Conservation (phyloP, 2,329 filamentous ascomycete species). For the Apiospora hydei region DNA sequence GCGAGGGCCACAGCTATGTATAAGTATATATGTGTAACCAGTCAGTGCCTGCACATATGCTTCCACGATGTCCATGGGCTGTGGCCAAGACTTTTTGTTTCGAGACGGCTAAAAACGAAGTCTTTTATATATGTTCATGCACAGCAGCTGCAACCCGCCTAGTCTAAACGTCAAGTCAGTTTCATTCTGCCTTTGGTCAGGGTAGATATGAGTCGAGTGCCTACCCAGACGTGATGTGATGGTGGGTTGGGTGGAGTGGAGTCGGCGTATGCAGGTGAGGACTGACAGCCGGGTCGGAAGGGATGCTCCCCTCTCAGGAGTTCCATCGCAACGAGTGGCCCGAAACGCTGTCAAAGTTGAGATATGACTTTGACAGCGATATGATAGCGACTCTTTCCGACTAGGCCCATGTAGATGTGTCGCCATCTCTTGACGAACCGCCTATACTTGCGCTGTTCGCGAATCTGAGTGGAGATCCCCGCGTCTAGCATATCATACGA, state of each 20-base stretch:
- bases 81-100: background rate
- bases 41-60: background rate
- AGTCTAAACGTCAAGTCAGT: background rate
- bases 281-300: too few species aligned
- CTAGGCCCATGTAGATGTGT: background rate
- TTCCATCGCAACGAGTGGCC: too few species aligned
- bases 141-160: background rate
- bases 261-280: too few species aligned
- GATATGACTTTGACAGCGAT: background rate
- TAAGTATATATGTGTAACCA: background rate
- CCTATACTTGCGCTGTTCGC: background rate
- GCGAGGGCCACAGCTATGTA: background rate
- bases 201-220: too few species aligned
- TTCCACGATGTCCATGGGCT: background rate
- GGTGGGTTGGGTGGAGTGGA: background rate
- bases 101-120: background rate
- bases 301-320: too few species aligned
- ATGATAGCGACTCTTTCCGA: background rate
- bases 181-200: background rate
- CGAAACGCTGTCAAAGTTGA: background rate
- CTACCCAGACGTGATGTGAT: too few species aligned
- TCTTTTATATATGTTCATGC: background rate
- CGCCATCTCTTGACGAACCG: background rate
- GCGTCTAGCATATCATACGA: background rate
- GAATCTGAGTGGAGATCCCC: too few species aligned